phyloP scores from a whole-genome alignment of 176 grass and related monocot species.

The Zizania latifolia region DNA sequence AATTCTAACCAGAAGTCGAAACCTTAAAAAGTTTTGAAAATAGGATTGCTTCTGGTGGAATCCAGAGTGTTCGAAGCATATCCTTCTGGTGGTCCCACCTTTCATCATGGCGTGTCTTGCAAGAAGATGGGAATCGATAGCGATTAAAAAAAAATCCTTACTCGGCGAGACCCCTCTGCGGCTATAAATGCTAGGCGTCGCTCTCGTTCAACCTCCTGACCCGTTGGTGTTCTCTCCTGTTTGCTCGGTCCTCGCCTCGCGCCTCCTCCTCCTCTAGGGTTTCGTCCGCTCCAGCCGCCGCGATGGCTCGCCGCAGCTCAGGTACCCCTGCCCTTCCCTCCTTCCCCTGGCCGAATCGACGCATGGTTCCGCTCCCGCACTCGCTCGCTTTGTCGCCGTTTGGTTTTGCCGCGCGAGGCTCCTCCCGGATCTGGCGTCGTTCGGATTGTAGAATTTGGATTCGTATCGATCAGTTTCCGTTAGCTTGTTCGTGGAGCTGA shows the following conservation, averaged over 20 bases:
- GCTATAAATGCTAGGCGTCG: slow-evolving; percentile 23
- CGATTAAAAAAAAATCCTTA: background rate
- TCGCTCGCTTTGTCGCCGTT: background rate
- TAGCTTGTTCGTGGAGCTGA: too few species aligned
- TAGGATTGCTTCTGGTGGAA: too few species aligned
- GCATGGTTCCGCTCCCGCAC: background rate
- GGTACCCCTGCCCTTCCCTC: background rate
- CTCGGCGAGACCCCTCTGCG: too few species aligned
- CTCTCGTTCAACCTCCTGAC: too few species aligned
- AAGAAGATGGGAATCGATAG: too few species aligned
- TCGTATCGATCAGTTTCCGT: background rate
- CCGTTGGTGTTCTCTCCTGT: too few species aligned
- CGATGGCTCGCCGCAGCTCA: slow-evolving; percentile 75
- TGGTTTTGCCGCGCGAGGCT: background rate
- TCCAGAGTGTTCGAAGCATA: too few species aligned
- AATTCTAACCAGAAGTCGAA: too few species aligned
- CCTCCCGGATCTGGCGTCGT: background rate
- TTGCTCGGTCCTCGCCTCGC: background rate
- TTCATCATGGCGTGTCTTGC: background rate
- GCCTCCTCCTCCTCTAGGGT: slow-evolving; percentile 59
- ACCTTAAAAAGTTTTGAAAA: too few species aligned
- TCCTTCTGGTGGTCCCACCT: background rate
- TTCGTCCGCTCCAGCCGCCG: slow-evolving; percentile 27
- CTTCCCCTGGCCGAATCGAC: too few species aligned
- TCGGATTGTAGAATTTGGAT: background rate